Evolutionary conservation across 2,329 filamentous ascomycete genomes (phyloP), one percentile per base, ranked within the genome.

Genomic region (Sporothrix phasma): DNA sequence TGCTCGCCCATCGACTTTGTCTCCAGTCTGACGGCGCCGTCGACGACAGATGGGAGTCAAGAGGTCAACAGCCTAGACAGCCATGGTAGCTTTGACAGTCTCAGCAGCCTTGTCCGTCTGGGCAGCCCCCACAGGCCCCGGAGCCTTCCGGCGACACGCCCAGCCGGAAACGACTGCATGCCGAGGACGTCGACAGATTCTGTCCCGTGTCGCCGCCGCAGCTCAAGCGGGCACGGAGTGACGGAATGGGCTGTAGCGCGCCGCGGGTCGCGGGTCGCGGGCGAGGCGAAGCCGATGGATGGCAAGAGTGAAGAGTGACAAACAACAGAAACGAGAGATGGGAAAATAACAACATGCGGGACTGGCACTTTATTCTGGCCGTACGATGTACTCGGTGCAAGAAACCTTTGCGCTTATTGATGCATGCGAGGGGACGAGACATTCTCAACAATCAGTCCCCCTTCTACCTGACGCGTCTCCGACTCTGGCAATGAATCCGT

Each of bases 161-260:
- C n/a, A 56, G 51, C 22, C 37, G 54, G 24, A 59, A 43, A 39
- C 39, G 53, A 26, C 7, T 17, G 29, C n/a, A 26, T 3, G 19
- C 19, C 11, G 47, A 43, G 54, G 63, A 62, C 8, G 59, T 4
- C 26, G 15, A 24, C 4, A 17, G 15, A 22, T 19, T 17, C 15
- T 51, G 31, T 17, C 49, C 65, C n/a, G 54, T 67, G 5, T 67
- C 66, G 29, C 67, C 67, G 15, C 67, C 67, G 10, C 45, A 63
- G 22, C 53, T 68, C 41, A 66, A 67, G 61, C 54, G 67, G 24
- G 58, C 64, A 3, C 31, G 58, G 26, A 65, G 47, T 7, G 59
- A 3, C 31, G 58, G 26, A 65, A 39, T 7, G 59, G 63, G 7
- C 17, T 61, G 11, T 64, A 31, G 37, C 24, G 2, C 4, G 11